Evolutionary conservation across 768 basidiomycete species (phyloP), one percentile per base, ranked within the genome.

Genomic region (Tulasnella sp.): DNA sequence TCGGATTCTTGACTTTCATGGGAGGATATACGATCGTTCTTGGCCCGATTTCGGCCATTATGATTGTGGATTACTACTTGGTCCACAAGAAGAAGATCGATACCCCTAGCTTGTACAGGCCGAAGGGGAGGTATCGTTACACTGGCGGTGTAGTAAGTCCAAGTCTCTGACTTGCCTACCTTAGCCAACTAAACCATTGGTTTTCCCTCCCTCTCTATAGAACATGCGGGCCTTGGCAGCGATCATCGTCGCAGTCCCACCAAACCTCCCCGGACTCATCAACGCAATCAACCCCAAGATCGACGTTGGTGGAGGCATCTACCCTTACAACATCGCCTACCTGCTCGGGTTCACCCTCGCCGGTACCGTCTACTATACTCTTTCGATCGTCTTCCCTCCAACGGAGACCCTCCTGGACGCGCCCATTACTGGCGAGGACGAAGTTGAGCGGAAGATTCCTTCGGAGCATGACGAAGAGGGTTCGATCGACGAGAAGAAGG

Each of bases 41-140:
- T 29, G 93, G 93, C 0, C 94, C 94, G 0, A 91, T 97, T 79
- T 89, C 91, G 39, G 92, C 91, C 31, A 89, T 96, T 74, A 87
- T 91, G 85, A 86, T 88, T 76, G 84, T 85, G 31, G 86, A 87
- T 72, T 94, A 91, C 80, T 94, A 91, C 92, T 81, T 96, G 58
- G 85, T 96, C 31, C 91, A 94, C 80, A 83, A 82, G 76, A 84
- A 89, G 42, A 88, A 87, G 58, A 88, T 94, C 45, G 92, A 95
- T 79, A 91, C 96, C 0, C 91, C 92, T 2, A 89, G 91, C 3
- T 91, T 96, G 87, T 97, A 96, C 80, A 86, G 88, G 79, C 93
- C 91, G 11, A 84, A 89, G 52, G 93, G 93, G 0, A 86, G 91
- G 74, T 96, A 96, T 82, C 84, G 87, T n/a, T 96, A 94, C 82